Conservation (phyloP, 2,329 filamentous ascomycete genomes). For the Verticillium klebahnii region DNA sequence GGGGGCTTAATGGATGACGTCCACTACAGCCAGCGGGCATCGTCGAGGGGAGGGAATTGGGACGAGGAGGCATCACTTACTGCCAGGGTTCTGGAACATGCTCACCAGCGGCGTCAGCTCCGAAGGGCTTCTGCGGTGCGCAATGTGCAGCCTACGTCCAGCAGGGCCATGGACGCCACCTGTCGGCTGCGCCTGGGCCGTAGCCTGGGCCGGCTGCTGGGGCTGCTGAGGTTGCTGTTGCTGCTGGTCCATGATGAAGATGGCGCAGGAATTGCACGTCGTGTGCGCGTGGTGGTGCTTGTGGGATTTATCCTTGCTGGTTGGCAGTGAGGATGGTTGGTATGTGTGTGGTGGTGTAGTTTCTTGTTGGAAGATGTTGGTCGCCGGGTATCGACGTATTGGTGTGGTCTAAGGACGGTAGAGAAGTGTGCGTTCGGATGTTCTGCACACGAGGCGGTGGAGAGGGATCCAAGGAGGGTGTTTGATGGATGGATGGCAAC, state of each 20-base stretch:
- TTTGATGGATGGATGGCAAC: constrained; percentile 11
- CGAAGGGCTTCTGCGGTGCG: constrained; percentile 92
- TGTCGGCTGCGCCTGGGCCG: constrained; percentile 42
- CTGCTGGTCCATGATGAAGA: constrained; percentile 53
- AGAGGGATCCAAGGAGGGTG: not conserved
- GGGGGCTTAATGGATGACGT: not conserved
- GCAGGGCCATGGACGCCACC: constrained; percentile 66
- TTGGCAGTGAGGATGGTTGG: constrained; percentile 10
- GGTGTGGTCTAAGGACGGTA: constrained; percentile 13
- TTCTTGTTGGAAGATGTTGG: constrained; percentile 12
- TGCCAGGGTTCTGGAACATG: constrained; percentile 67
- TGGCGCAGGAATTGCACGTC: constrained; percentile 39
- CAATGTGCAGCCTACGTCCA: constrained; percentile 92
- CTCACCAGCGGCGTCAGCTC: constrained; percentile 97
- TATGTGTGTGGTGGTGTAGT: constrained; percentile 6
- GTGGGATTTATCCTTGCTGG: constrained; percentile 2
- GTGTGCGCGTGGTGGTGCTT: constrained; percentile 22
- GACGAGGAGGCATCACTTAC: constrained; percentile 41
- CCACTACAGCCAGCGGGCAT: not conserved
- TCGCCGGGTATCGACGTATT: constrained; percentile 11
- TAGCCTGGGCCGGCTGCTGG: constrained; percentile 53
- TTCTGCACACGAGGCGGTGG: not conserved
- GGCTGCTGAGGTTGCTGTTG: constrained; percentile 39
- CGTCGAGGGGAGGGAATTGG: constrained; percentile 1
- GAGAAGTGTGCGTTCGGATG: constrained; percentile 8